Base-by-base conservation (phyloP, 805 yeast genomes). In the Wickerhamomyces alni region DNA sequence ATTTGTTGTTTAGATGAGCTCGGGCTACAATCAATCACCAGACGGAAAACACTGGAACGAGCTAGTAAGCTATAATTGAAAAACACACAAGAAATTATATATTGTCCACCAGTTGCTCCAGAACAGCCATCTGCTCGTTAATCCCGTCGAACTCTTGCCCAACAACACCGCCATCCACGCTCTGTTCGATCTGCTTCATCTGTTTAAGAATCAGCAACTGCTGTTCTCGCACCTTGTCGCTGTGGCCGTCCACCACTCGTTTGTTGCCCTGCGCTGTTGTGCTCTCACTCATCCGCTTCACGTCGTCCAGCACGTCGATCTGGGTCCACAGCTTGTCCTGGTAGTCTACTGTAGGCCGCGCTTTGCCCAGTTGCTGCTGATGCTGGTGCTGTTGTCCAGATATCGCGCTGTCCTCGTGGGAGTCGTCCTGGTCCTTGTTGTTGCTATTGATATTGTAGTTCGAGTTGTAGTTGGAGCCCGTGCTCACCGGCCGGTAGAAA, bases 321-420 rank as follows among this genome's bases (percentile, higher is more conserved):
- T 87, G 94, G 7, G 91, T 80, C 95, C 95, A 89, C 34, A 86
- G 67, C 52, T 74, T 72, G 59, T 86, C 95, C 61, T 80, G 88
- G 44, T 75, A 66, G 39, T 84, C 80, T 17, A 76, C 80, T n/a
- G 34, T 8, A 12, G 34, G 17, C 10, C 24, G 25, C 8, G 34
- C 21, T 4, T 11, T 28, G 11, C 31, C 31, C 17, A 28, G 17
- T 28, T 26, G n/a, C n/a, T n/a, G n/a, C n/a, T n/a, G n/a, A n/a
- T n/a, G n/a, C n/a, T n/a, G n/a, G n/a, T n/a, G n/a, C n/a, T n/a
- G n/a, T n/a, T n/a, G n/a, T n/a, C n/a, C n/a, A n/a, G n/a, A n/a
- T n/a, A n/a, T n/a, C n/a, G n/a, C n/a, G n/a, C n/a, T n/a, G n/a
- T n/a, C n/a, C n/a, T n/a, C n/a, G n/a, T n/a, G n/a, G n/a, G n/a